Percentiles rank a stretch among this genome's conserved stretches.
phyloP scores from a whole-genome alignment of 2,329 filamentous ascomycete species.

The Colletotrichum gloeosporioides region DNA sequence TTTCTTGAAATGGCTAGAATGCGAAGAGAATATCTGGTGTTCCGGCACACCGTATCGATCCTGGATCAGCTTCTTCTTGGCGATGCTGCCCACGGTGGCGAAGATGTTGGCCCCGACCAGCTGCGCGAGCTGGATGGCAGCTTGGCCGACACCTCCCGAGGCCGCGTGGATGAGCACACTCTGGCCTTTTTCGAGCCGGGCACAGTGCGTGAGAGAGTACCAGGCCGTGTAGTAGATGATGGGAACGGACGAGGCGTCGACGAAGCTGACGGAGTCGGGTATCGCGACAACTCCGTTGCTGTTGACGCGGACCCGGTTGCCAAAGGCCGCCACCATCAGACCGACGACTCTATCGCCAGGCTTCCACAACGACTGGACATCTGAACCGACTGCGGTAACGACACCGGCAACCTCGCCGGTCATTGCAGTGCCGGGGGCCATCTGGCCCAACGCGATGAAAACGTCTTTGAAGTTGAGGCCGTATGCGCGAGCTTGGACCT shows the following conservation, averaged over 20 bases:
- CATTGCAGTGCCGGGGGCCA: slow-evolving; percentile 26
- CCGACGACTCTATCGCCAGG: slow-evolving; percentile 28
- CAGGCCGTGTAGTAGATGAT: slow-evolving; percentile 31
- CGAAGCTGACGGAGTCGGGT: slow-evolving; percentile 39
- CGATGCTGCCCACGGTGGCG: slow-evolving; percentile 31
- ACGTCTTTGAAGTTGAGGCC: slow-evolving; percentile 29
- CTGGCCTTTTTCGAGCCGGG: slow-evolving; percentile 29
- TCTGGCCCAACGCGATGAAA: slow-evolving; percentile 28
- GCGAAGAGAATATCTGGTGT: slow-evolving; percentile 30
- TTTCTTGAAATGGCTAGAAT: slow-evolving; percentile 30
- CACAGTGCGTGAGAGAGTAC: slow-evolving; percentile 30
- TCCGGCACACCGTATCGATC: slow-evolving; percentile 27
- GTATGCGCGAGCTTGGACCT: slow-evolving; percentile 23
- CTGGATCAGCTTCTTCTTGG: slow-evolving; percentile 27
- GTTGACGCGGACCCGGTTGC: neutral
- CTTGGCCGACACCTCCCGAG: slow-evolving; percentile 39
- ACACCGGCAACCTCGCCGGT: slow-evolving; percentile 31
- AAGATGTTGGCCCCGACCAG: slow-evolving; percentile 35
- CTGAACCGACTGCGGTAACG: slow-evolving; percentile 28
- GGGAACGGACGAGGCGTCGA: slow-evolving; percentile 36
- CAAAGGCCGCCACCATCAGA: neutral
- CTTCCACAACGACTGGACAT: slow-evolving; percentile 19
- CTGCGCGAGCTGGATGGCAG: slow-evolving; percentile 36
- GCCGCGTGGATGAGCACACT: slow-evolving; percentile 40
- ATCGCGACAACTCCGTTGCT: slow-evolving; percentile 33